phyloP scores from a whole-genome alignment of 2,329 filamentous ascomycete genomes.

The Microsporum canis region DNA sequence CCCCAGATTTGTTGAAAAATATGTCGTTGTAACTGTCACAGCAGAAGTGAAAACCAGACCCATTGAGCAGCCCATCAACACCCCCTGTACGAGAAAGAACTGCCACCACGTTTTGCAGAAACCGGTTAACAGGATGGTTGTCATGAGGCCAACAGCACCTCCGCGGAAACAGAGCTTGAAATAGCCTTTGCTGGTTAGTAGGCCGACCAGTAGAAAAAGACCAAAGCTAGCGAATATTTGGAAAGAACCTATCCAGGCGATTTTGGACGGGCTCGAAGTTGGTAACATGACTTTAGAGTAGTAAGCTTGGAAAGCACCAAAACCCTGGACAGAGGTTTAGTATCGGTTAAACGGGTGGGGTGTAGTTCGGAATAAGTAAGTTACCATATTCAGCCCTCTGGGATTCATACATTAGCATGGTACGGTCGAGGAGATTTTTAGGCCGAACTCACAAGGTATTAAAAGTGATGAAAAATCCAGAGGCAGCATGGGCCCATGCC shows the following conservation, averaged over 20 bases:
- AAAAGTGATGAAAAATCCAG: constrained; percentile 20
- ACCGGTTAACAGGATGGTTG: background rate
- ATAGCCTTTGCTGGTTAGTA: constrained; percentile 29
- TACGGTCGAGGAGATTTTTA: background rate
- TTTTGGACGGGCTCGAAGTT: constrained; percentile 20
- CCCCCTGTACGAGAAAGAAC: constrained; percentile 24
- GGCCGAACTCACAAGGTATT: constrained; percentile 23
- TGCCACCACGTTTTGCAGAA: constrained; percentile 6
- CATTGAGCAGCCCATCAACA: constrained; percentile 24
- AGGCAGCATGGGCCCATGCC: constrained; percentile 26
- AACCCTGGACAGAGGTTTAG: constrained; percentile 16
- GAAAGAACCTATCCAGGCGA: constrained; percentile 34
- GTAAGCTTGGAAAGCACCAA: constrained; percentile 35
- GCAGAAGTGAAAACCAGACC: constrained; percentile 23
- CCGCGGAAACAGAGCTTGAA: constrained; percentile 22
- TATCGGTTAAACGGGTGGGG: background rate
- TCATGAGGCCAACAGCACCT: constrained; percentile 14
- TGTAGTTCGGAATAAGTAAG: background rate
- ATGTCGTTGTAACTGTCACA: constrained; percentile 24
- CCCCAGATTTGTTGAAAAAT: constrained; percentile 26
- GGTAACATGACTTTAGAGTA: constrained; percentile 24
- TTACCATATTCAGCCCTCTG: constrained; percentile 25
- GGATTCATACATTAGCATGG: background rate
- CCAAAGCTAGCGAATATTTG: constrained; percentile 35
- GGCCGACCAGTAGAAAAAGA: constrained; percentile 27